Percentiles rank a stretch among this genome's conserved stretches.
phyloP scores from a whole-genome alignment of 805 yeast species.

The Suhomyces faveliae region DNA sequence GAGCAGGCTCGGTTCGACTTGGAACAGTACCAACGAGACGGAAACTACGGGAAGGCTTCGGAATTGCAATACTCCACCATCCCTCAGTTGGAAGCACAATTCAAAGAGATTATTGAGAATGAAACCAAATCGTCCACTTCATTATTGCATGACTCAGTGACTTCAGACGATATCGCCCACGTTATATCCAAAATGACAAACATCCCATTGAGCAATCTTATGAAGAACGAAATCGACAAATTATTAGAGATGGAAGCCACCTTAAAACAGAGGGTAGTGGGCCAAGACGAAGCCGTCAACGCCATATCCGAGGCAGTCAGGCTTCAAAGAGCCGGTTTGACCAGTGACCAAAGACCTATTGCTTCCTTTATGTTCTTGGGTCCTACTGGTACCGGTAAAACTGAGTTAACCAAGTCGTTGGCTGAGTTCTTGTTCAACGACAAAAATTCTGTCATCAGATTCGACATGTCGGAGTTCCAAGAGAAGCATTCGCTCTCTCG shows the following conservation, averaged over 20 bases:
- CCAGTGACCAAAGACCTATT: constrained; percentile 91
- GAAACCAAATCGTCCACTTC: constrained; percentile 30
- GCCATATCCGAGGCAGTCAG: constrained; percentile 93
- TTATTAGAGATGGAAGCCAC: constrained; percentile 83
- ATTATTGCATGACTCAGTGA: constrained; percentile 85
- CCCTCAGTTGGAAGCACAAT: constrained; percentile 69
- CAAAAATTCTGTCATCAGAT: constrained; percentile 79
- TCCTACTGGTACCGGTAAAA: constrained; percentile 98
- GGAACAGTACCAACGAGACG: constrained; percentile 78
- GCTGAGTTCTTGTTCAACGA: constrained; percentile 93
- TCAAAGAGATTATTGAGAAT: constrained; percentile 43
- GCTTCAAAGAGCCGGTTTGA: constrained; percentile 93
- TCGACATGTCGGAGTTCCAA: constrained; percentile 98
- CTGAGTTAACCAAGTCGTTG: constrained; percentile 88
- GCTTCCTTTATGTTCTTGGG: constrained; percentile 96
- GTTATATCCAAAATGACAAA: constrained; percentile 96
- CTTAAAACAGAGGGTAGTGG: constrained; percentile 76
- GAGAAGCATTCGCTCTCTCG: constrained; percentile 90
- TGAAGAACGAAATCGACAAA: constrained; percentile 94
- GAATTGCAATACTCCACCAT: constrained; percentile 84
- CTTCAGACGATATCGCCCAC: constrained; percentile 89
- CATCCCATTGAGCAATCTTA: constrained; percentile 83
- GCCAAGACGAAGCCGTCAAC: constrained; percentile 92
- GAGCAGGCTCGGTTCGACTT: constrained; percentile 83
- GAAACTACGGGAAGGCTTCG: constrained; percentile 86